A percentile compares a stretch with the other conserved stretches of the same genome.
These are phyloP conservation scores for Pichia manshurica DNA, from an alignment of 805 yeast species.

Conservation along the genomic window DNA sequence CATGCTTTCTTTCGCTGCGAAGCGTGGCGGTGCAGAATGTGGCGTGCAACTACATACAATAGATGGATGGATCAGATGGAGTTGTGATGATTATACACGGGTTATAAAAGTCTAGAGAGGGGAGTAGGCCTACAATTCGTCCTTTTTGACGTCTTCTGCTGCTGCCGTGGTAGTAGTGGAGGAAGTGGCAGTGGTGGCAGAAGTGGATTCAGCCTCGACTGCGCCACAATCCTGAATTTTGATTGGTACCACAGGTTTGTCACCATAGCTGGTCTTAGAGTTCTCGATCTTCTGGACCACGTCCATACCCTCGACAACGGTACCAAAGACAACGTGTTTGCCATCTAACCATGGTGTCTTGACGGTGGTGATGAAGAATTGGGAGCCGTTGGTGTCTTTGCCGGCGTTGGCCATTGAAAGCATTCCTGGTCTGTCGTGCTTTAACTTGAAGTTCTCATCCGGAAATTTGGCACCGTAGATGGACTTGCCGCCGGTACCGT, in stretches of 20 bases:
- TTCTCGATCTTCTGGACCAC: slow-evolving; percentile 69
- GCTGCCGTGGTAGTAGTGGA: too few species aligned
- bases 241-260: slow-evolving; percentile 64
- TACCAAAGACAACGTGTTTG: slow-evolving; percentile 94
- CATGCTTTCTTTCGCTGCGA: neutral
- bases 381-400: slow-evolving; percentile 81
- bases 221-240: slow-evolving; percentile 70
- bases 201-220: slow-evolving; percentile 28
- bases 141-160: slow-evolving; percentile 22
- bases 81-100: neutral
- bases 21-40: neutral
- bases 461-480: slow-evolving; percentile 63
- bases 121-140: slow-evolving; percentile 28
- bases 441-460: slow-evolving; percentile 63
- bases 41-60: neutral
- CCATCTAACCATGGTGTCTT: slow-evolving; percentile 90
- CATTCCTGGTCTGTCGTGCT: slow-evolving; percentile 64
- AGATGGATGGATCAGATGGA: neutral
- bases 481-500: slow-evolving; percentile 71
- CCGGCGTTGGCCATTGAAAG: slow-evolving; percentile 82
- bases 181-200: too few species aligned
- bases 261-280: slow-evolving; percentile 63
- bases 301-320: slow-evolving; percentile 84
- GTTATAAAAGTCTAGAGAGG: neutral
- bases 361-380: slow-evolving; percentile 91